Evolutionary conservation across 2,329 filamentous ascomycete genomes (phyloP), one percentile per base, ranked within the genome.

Genomic region (Cercospora canescens): DNA sequence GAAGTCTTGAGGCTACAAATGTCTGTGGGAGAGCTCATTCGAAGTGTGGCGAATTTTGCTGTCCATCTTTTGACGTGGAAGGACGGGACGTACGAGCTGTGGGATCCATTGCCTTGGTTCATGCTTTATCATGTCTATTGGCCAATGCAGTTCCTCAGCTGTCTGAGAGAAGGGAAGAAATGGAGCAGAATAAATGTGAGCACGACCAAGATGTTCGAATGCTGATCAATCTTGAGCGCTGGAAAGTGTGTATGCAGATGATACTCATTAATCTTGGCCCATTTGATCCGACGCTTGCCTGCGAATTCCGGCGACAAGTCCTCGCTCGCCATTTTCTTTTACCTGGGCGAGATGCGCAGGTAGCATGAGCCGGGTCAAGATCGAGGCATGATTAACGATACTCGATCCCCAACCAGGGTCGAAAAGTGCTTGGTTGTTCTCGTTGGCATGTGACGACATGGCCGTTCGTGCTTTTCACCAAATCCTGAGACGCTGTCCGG

Each of bases 181-280:
- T 92, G 89, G 89, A 88, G 85, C 67, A 81, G 88, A 67, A 75
- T 90, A 39, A 91, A 92, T 76, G 87, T 91, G 3, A 90, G 88
- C 71, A 91, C 89, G 12, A 83, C 81, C 28, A 88, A 87, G 76
- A 81, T 87, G 75, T 88, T 88, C 73, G 77, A 78, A 68, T 79
- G 76, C 62, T 77, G 63, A 72, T 34, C 16, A 18, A 2, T 48
- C 12, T 16, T n/a, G 21, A 48, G 14, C 3, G 57, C 32, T 14
- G 45, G 12, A 6, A 26, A 48, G 32, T 35, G 14, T 35, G 9
- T 35, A 35, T 35, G 32, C 14, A 9, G 9, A 35, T 12, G 32
- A 35, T 11, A 9, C 32, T 35, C 32, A 35, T 35, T 8, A 35
- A 2, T 5, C 8, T 35, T 35, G 32, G 4, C 8, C 32, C 32